Percentiles rank a stretch among this genome's conserved stretches.
phyloP scores from a whole-genome alignment of 352 stramenopile species.

The Phytopythium oedochilum region DNA sequence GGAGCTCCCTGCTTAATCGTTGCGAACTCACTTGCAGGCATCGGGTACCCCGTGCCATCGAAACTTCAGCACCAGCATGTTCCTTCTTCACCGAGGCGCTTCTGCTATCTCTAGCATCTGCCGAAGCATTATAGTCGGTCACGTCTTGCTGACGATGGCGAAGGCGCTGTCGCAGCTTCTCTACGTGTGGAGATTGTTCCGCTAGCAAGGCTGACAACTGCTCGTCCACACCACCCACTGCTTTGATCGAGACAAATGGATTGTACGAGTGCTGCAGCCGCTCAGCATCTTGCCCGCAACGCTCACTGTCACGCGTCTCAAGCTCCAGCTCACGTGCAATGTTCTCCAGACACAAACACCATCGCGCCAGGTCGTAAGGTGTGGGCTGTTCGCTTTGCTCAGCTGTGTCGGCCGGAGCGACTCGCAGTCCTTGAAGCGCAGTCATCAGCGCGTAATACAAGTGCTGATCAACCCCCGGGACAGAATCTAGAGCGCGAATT shows the following conservation, averaged over 20 bases:
- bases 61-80: neutral
- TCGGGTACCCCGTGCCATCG: neutral
- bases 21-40: constrained; percentile 22
- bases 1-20: constrained; percentile 28
- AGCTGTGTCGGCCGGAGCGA: neutral
- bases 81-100: neutral
- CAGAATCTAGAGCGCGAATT: no score
- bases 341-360: constrained; percentile 20
- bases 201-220: constrained; percentile 26
- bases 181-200: constrained; percentile 16
- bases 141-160: constrained; percentile 51
- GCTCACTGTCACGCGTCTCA: constrained; percentile 16
- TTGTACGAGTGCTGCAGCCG: constrained; percentile 31
- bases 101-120: neutral
- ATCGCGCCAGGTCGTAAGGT: neutral
- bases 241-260: constrained; percentile 53
- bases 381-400: neutral
- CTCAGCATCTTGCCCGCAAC: constrained; percentile 11
- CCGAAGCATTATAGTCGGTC: neutral
- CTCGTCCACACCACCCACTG: constrained; percentile 43
- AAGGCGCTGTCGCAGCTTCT: constrained; percentile 32
- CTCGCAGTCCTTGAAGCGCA: neutral
- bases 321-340: constrained; percentile 35
- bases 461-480: neutral
- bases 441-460: neutral